Percentiles rank a stretch among this genome's conserved stretches.
Evolutionary conservation across 768 basidiomycete species (phyloP).

Genomic region (Termitomyces sp.): DNA sequence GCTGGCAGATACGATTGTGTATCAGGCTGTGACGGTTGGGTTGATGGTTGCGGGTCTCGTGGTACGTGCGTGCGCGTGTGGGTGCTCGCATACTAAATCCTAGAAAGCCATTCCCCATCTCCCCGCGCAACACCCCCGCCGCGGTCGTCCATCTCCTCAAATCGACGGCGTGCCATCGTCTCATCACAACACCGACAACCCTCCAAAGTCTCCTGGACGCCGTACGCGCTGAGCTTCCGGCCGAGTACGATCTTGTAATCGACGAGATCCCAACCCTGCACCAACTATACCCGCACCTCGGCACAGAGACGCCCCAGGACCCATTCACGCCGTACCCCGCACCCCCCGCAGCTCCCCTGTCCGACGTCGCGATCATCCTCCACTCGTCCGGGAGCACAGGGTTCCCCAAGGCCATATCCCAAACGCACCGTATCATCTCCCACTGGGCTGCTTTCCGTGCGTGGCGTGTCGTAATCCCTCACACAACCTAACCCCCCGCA

Average conservation of each 20-base stretch:
- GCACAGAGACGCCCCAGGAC: slow-evolving; percentile 8
- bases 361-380: slow-evolving; percentile 20
- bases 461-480: slow-evolving; percentile 3
- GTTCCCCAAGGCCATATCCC: slow-evolving; percentile 31
- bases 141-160: slow-evolving; percentile 25
- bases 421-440: slow-evolving; percentile 17
- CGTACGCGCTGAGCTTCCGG: slow-evolving; percentile 15
- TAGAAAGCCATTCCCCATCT: slow-evolving; percentile 29
- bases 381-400: slow-evolving; percentile 41
- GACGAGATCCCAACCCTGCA: slow-evolving; percentile 9
- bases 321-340: slow-evolving; percentile 11
- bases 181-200: slow-evolving; percentile 26
- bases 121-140: slow-evolving; percentile 24
- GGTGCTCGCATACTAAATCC: neutral
- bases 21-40: slow-evolving; percentile 32
- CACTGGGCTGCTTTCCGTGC: slow-evolving; percentile 25
- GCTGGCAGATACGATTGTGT: slow-evolving; percentile 26
- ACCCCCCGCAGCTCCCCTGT: neutral
- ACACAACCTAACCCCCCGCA: neutral
- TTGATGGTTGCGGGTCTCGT: slow-evolving; percentile 24
- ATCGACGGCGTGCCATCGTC: slow-evolving; percentile 26
- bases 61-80: slow-evolving; percentile 14
- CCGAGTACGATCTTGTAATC: slow-evolving; percentile 13
- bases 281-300: slow-evolving; percentile 13
- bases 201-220: slow-evolving; percentile 20